Percentiles rank a stretch among this genome's conserved stretches.
Evolutionary conservation across 2,329 filamentous ascomycete species (phyloP).

Genomic region (Lasiodiplodia gonubiensis): DNA sequence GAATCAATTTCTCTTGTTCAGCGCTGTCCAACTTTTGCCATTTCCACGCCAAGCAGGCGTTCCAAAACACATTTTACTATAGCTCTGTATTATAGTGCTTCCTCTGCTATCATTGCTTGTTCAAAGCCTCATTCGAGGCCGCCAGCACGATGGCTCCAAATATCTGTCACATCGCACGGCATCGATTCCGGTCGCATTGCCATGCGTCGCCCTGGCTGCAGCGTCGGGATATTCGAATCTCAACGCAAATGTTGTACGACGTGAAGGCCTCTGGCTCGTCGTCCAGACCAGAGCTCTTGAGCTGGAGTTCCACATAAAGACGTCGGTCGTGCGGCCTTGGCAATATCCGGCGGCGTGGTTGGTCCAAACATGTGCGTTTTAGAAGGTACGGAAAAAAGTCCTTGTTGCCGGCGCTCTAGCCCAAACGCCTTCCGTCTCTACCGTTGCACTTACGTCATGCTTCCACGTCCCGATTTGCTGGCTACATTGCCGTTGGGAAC

Average conservation of each 20-base stretch:
- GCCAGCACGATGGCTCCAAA: background rate
- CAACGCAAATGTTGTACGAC: conserved; percentile 1
- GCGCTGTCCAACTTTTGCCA: background rate
- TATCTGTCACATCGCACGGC: background rate
- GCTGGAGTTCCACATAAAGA: background rate
- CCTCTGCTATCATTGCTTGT: background rate
- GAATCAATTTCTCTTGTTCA: background rate
- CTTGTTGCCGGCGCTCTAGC: conserved; percentile 13
- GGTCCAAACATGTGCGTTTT: conserved; percentile 21
- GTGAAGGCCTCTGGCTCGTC: background rate
- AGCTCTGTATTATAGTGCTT: too few species aligned
- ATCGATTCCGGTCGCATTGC: background rate
- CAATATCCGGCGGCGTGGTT: background rate
- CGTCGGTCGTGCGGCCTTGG: background rate
- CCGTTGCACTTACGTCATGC: conserved; percentile 10
- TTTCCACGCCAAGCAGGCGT: background rate
- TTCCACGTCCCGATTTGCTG: background rate
- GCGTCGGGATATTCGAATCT: background rate
- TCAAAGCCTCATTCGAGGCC: background rate
- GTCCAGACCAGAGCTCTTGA: background rate
- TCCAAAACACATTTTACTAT: background rate
- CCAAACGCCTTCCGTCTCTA: conserved; percentile 21
- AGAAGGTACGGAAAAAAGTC: conserved; percentile 4
- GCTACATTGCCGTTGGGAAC: background rate
- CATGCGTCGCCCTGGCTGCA: background rate